phyloP scores from a whole-genome alignment of 2,329 filamentous ascomycete species.

The Sclerotinia subarctica region DNA sequence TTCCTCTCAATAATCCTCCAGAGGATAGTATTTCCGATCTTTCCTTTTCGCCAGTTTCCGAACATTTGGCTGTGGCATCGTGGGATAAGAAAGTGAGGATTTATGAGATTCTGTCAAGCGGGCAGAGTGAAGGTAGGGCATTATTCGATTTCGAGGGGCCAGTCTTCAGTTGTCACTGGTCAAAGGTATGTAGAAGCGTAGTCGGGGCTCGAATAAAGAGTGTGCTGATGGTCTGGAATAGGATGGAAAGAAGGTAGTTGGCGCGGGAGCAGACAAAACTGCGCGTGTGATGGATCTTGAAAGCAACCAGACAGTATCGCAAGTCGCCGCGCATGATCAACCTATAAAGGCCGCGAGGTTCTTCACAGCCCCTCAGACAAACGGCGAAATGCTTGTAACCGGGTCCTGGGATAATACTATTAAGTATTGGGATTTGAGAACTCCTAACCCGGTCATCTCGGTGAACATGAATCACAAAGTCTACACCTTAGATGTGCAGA shows the following conservation, averaged over 20 bases:
- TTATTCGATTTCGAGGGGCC: constrained; percentile 82
- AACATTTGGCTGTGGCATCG: constrained; percentile 84
- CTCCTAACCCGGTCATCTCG: constrained; percentile 60
- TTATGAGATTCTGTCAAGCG: constrained; percentile 80
- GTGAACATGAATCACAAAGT: constrained; percentile 72
- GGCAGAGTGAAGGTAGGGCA: constrained; percentile 80
- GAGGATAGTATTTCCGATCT: constrained; percentile 89
- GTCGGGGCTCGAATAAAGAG: constrained; percentile 16
- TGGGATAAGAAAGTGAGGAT: constrained; percentile 99
- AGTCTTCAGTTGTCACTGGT: constrained; percentile 82
- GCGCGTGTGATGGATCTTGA: constrained; percentile 83
- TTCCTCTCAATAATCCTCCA: constrained; percentile 73
- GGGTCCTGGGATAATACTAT: constrained; percentile 90
- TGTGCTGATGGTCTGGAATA: constrained; percentile 41
- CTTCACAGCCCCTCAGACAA: constrained; percentile 62
- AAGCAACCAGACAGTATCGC: constrained; percentile 56
- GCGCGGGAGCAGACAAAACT: constrained; percentile 86
- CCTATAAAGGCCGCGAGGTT: constrained; percentile 77
- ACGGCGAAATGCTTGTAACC: constrained; percentile 79
- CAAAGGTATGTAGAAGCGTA: constrained; percentile 61
- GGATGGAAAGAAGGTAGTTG: constrained; percentile 88
- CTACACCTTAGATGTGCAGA: constrained; percentile 88
- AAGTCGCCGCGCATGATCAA: constrained; percentile 81
- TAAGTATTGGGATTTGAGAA: constrained; percentile 83
- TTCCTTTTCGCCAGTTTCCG: constrained; percentile 70